A percentile compares a stretch with the other conserved stretches of the same genome.
These are phyloP conservation scores for Aspergillus biplanus DNA, from an alignment of 495 filamentous ascomycete genomes.

Conservation along the genomic window DNA sequence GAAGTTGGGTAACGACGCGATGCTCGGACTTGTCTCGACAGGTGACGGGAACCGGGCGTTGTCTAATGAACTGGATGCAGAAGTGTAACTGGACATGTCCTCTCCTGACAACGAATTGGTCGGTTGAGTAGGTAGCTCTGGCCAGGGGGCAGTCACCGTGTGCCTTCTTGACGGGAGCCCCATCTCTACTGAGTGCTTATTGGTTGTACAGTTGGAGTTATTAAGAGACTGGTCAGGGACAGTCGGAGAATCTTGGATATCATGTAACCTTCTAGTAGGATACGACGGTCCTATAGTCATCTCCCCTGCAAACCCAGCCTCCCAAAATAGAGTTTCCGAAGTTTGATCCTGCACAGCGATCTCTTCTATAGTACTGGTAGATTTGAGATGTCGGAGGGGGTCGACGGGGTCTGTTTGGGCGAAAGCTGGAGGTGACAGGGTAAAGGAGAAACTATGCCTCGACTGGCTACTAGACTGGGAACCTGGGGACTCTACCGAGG, in stretches of 20 bases:
- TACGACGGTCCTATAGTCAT: constrained; percentile 27
- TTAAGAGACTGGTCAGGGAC: constrained; percentile 30
- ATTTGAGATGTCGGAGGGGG: constrained; percentile 10
- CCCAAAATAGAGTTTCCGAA: constrained; percentile 24
- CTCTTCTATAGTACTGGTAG: constrained; percentile 13
- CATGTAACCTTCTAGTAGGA: constrained; percentile 31
- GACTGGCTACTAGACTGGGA: constrained; percentile 40
- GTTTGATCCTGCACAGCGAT: constrained; percentile 13
- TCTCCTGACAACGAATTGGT: constrained; percentile 22
- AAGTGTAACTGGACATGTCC: constrained; percentile 25
- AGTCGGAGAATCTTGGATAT: constrained; percentile 34
- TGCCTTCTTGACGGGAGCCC: constrained; percentile 28
- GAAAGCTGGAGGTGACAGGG: constrained; percentile 23
- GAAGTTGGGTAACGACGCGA: constrained; percentile 38
- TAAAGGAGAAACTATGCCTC: constrained; percentile 23
- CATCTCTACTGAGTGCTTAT: constrained; percentile 28
- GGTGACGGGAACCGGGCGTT: constrained; percentile 28
- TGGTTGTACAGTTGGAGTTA: constrained; percentile 25
- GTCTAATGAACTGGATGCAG: constrained; percentile 28
- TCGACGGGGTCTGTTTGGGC: constrained; percentile 12
- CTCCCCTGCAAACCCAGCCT: constrained; percentile 18
- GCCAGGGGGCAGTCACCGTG: constrained; percentile 29
- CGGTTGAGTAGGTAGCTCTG: constrained; percentile 27
- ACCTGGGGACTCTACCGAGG: constrained; percentile 41
- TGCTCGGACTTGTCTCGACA: constrained; percentile 34